Base-by-base conservation (phyloP, 2,329 filamentous ascomycete genomes). In the Talaromyces amestolkiae region DNA sequence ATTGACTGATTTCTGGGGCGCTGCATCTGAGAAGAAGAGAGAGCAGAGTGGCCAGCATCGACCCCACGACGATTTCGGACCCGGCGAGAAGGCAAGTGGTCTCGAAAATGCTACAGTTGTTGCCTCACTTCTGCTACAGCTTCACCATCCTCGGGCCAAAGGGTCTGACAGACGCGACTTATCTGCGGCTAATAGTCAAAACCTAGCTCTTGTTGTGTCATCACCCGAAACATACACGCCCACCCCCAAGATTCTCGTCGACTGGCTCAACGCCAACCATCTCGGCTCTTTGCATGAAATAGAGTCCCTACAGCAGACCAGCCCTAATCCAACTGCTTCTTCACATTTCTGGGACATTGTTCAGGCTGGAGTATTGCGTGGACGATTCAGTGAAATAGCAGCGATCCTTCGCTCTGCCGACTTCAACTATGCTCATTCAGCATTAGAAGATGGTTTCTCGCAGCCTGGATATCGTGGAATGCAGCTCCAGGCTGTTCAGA, bases 291-390 rank as follows among this genome's bases (percentile, higher is more conserved):
- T 85, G 1, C 84, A 87, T 61, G 90, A 93, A 71, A 81, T 91
- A 27, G 82, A 87, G 43, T 82, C 87, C 3, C 84, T 97, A 27
- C 80, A 86, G 68, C 82, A 83, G 33, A 79, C 88, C 70, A 83
- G 84, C 54, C 91, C 91, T 0, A 91, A 91, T 66, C 91, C 93
- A 24, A 90, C 92, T 1, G 87, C 87, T 51, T 91, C 95, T 72
- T 81, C 84, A 31, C 82, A 90, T 41, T 98, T 92, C 78, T 98
- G 94, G 94, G 91, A 93, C 73, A 88, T 88, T 1, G 81, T 97
- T n/a, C 91, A 89, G 70, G 86, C 87, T 64, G 83, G 88, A 15
- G 82, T 93, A 24, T 81, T 96, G 31, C 90, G 93, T 56, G 94
- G 93, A 49, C 89, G 90, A 65, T 85, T 96, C 51, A 71, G 76